Percentiles rank a stretch among this genome's conserved stretches.
Evolutionary conservation across 495 filamentous ascomycete species (phyloP).

Genomic region (Hapsidospora chrysogenum): DNA sequence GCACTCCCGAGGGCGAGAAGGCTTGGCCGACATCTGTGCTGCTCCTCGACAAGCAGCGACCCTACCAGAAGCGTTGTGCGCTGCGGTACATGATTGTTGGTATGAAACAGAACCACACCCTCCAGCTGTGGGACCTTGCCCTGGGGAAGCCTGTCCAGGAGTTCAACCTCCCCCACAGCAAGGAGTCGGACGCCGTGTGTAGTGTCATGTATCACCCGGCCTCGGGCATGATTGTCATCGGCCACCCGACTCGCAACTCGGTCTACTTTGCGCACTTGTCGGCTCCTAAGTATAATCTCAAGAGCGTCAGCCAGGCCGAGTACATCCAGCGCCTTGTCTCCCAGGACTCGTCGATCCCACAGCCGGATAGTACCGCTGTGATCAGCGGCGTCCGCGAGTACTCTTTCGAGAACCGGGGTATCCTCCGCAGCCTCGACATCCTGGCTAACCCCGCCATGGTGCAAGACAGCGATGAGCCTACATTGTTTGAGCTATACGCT

Average conservation of each 20-base stretch:
- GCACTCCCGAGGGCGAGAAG: conserved; percentile 65
- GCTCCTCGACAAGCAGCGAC: conserved; percentile 85
- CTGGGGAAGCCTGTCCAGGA: conserved; percentile 91
- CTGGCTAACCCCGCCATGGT: conserved; percentile 42
- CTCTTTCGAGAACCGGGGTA: conserved; percentile 74
- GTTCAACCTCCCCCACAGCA: conserved; percentile 87
- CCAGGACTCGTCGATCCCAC: conserved; percentile 57
- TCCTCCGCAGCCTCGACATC: conserved; percentile 79
- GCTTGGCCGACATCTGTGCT: conserved; percentile 91
- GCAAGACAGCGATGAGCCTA: conserved; percentile 35
- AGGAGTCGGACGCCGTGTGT: conserved; percentile 92
- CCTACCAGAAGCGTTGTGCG: conserved; percentile 72
- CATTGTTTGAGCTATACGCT: conserved; percentile 83
- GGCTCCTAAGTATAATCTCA: conserved; percentile 75
- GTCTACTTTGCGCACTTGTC: conserved; percentile 94
- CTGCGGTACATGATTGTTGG: conserved; percentile 90
- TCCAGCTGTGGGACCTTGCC: conserved; percentile 97
- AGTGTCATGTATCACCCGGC: conserved; percentile 84
- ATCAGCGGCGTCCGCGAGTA: conserved; percentile 91
- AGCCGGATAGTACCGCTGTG: conserved; percentile 84
- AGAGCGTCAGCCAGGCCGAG: conserved; percentile 64
- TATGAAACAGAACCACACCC: conserved; percentile 96
- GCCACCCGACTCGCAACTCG: conserved; percentile 91
- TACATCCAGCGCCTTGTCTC: conserved; percentile 61
- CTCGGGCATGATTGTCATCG: conserved; percentile 82